Conservation (phyloP, 163 green algal species). For the Chlorella variabilis region DNA sequence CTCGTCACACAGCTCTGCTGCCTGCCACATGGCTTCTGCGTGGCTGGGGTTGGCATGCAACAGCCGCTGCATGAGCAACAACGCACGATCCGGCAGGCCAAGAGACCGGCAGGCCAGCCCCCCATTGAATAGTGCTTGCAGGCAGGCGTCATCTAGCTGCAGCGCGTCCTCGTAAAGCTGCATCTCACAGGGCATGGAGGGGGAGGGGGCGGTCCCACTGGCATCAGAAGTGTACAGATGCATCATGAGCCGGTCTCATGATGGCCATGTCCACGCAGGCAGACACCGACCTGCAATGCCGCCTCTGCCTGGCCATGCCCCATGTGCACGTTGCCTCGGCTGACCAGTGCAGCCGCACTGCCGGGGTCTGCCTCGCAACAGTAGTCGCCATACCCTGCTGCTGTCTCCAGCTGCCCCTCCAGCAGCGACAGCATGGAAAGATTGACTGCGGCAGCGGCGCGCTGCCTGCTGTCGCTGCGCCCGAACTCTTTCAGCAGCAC, state of each 20-base stretch:
- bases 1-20: conserved; percentile 74
- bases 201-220: too few relatives aligned
- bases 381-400: conserved; percentile 75
- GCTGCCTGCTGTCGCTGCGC: conserved; percentile 70
- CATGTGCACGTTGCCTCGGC: conserved; percentile 26
- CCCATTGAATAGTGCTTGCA: conserved; percentile 90
- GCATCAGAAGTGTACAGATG: too few relatives aligned
- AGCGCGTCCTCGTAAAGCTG: conserved; percentile 78
- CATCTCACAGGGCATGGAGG: neutral
- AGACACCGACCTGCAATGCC: conserved; percentile 60
- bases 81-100: conserved; percentile 59
- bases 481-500: conserved; percentile 86
- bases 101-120: conserved; percentile 61
- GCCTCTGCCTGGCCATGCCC: conserved; percentile 16
- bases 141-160: conserved; percentile 78
- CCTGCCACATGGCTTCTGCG: conserved; percentile 70
- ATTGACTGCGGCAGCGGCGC: conserved; percentile 82
- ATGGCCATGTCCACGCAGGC: neutral
- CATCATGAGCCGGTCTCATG: too few relatives aligned
- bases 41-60: conserved; percentile 72
- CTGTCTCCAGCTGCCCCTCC: conserved; percentile 73
- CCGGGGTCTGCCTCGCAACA: conserved; percentile 29
- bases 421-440: conserved; percentile 84
- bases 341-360: conserved; percentile 21
- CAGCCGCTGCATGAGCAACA: conserved; percentile 68